Conservation (phyloP, 2,329 filamentous ascomycete genomes). For the Beauveria bassiana region DNA sequence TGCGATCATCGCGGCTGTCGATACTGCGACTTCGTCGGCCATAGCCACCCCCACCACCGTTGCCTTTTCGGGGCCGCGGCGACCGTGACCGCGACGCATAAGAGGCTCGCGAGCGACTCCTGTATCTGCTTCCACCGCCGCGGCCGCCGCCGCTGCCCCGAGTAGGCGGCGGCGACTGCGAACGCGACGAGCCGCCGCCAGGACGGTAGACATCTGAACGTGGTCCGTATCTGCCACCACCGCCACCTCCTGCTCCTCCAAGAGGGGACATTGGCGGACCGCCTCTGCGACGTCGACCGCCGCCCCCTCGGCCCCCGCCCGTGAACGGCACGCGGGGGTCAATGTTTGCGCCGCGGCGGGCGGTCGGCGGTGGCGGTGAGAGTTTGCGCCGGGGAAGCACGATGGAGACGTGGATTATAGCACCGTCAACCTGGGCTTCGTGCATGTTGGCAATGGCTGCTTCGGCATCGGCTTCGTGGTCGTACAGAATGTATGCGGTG, state of each 20-base stretch:
- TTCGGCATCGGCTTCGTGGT: slow-evolving; percentile 71
- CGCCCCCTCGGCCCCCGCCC: slow-evolving; percentile 26
- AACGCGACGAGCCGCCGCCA: slow-evolving; percentile 39
- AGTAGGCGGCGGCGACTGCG: slow-evolving; percentile 1
- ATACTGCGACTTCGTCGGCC: slow-evolving; percentile 41
- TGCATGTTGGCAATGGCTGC: slow-evolving; percentile 94
- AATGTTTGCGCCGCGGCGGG: slow-evolving; percentile 54
- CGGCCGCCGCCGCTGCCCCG: slow-evolving; percentile 14
- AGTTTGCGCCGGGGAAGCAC: slow-evolving; percentile 79
- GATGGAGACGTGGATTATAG: slow-evolving; percentile 77
- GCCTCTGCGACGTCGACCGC: slow-evolving; percentile 27
- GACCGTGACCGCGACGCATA: slow-evolving; percentile 43
- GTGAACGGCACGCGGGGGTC: slow-evolving; percentile 36
- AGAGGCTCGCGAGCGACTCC: slow-evolving; percentile 36
- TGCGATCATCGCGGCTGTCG: slow-evolving; percentile 29
- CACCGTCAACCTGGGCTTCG: slow-evolving; percentile 86
- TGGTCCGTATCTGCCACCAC: slow-evolving; percentile 30
- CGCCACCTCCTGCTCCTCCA: slow-evolving; percentile 14
- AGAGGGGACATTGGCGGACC: slow-evolving; percentile 28
- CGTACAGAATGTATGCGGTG: slow-evolving; percentile 85
- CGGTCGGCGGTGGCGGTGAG: slow-evolving; percentile 67
- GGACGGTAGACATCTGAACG: slow-evolving; percentile 55
- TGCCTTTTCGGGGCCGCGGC: slow-evolving; percentile 30
- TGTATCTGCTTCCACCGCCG: slow-evolving; percentile 32
- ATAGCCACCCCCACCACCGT: slow-evolving; percentile 18